Evolutionary conservation across 2,329 filamentous ascomycete species (phyloP), one percentile per base, ranked within the genome.

Genomic region (Curvularia sp.): DNA sequence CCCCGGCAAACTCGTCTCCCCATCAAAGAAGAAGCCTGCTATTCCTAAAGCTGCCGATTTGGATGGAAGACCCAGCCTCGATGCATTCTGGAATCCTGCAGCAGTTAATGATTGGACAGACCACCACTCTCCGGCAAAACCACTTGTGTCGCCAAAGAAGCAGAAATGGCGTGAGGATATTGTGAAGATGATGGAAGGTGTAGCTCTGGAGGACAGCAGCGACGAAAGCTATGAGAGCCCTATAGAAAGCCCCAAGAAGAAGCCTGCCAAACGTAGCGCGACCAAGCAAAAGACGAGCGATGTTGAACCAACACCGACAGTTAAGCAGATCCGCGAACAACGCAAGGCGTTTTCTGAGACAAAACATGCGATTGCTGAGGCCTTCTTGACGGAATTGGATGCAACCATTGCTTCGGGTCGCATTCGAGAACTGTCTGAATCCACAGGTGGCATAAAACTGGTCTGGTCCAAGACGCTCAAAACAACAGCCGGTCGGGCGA

Each of bases 401-500:
- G 67, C 72, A 0, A 81, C 78, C 39, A 85, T 94, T 65, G 88
- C 89, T 0, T 67, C 81, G 2, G 87, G 88, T 8, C 79, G 83
- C 60, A 84, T 95, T 7, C 74, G 79, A 1, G 68, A 81, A 24
- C 80, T 93, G 20, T 82, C 89, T 0, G 79, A 81, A 2, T 77
- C 81, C 0, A 90, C 89, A 0, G 90, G 91, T 18, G 91, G 91
- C 0, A 83, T 94, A 47, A 84, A 85, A 55, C 82, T 94, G 38
- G 77, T 86, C 43, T 95, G 91, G 91, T 88, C 84, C 60, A 91
- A 89, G 66, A 91, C 86, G n/a, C 85, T 95, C 51, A 90, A 89
- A 71, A 90, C 89, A 1, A 94, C 91, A 0, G 91, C 91, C 13
- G 91, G 91, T 35, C 76, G 82, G 30, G 82, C 82, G 33, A 82